Base-by-base conservation (phyloP, 1,139 yeast species). In the Pichia sp. region DNA sequence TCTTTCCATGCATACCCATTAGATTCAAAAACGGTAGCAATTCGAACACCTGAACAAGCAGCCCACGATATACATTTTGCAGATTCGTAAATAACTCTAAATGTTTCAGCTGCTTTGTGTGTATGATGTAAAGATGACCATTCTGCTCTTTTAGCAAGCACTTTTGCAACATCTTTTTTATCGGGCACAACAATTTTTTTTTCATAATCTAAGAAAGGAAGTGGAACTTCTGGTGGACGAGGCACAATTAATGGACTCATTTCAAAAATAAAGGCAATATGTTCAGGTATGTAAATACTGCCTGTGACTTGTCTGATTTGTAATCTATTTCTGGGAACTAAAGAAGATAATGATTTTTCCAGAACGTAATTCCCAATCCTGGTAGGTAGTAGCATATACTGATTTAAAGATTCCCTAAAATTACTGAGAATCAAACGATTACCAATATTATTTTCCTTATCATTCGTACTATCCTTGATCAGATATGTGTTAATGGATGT, bases 141-240 rank as follows among this genome's bases (percentile, higher is more conserved):
- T 46, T 70, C 72, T 16, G 66, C 64, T 31, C 71, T 51, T 7
- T 57, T 47, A 0, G 61, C 55, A 9, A 64, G 43, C 0, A 57
- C 64, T 21, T 49, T 44, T 19, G 60, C 62, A 2, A 64, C 55
- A 41, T 65, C 68, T 33, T 53, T 55, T 34, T 63, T 59, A 2
- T 58, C 59, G 0, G 76, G 76, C 6, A 61, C 57, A 9, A 60
- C 59, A 3, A 70, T 51, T 25, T 54, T 57, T 35, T 64, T 66
- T 33, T 69, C 67, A 3, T 63, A 64, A 42, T 66, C 67, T 37
- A 71, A 52, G 45, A 60, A 70, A 0, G 75, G 74, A 33, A 58
- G 60, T 2, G 76, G 76, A 8, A 68, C 47, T 8, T 60, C 63
- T 4, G 72, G 68, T 22, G 74, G 73, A 19, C 59, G 61, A 2